These are phyloP conservation scores for Pythium aristosporum DNA, from an alignment of 352 stramenopile genomes.

Conservation along the genomic window DNA sequence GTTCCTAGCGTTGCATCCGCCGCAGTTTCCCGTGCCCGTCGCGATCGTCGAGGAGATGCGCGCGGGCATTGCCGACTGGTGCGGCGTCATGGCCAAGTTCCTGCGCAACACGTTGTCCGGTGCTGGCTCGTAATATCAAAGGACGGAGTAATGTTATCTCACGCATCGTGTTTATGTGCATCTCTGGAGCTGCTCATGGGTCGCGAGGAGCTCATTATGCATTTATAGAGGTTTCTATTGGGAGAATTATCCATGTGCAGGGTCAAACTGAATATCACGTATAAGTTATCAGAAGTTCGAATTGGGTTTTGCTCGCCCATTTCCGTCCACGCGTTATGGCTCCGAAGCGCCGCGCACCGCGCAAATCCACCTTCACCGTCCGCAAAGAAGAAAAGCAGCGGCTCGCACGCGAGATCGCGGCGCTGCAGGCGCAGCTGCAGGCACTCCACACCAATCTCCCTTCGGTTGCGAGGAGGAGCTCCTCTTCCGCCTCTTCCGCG, in stretches of 20 bases:
- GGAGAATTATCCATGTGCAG: too few species aligned
- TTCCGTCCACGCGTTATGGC: too few species aligned
- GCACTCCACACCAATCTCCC: background rate
- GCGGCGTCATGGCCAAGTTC: slow-evolving; percentile 16
- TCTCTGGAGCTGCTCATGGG: too few species aligned
- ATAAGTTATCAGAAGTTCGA: too few species aligned
- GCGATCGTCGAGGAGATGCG: slow-evolving; percentile 8
- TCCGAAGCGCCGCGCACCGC: slow-evolving; percentile 9
- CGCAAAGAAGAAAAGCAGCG: slow-evolving; percentile 27
- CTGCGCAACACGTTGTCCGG: background rate
- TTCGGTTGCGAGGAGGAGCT: background rate
- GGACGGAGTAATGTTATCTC: too few species aligned
- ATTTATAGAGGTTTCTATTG: too few species aligned
- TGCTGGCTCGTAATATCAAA: too few species aligned
- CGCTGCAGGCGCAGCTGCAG: slow-evolving; percentile 12
- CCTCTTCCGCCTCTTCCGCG: background rate
- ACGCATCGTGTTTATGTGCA: too few species aligned
- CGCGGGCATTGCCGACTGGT: slow-evolving; percentile 14
- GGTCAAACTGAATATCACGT: too few species aligned
- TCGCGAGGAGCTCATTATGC: too few species aligned
- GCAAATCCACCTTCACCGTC: slow-evolving; percentile 22
- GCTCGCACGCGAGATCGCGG: slow-evolving; percentile 16
- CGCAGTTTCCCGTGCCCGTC: slow-evolving; percentile 13
- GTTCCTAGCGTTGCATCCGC: slow-evolving; percentile 14
- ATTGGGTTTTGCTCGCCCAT: too few species aligned